phyloP scores from a whole-genome alignment of 2,329 filamentous ascomycete genomes.

The Neocucurbitaria cava region DNA sequence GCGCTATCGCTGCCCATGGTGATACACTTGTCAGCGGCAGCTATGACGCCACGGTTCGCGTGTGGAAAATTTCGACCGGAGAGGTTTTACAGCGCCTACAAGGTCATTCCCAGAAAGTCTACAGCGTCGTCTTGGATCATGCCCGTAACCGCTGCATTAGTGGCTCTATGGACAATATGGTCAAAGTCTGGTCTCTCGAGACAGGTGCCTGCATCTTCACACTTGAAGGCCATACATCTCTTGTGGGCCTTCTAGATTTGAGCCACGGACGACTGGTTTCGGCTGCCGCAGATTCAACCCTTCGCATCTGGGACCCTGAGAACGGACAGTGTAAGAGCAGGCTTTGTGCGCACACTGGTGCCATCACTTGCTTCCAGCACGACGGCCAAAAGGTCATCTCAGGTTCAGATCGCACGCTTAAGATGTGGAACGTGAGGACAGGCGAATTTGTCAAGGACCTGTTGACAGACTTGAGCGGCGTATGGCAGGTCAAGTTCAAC shows the following conservation, averaged over 20 bases:
- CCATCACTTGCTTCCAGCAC: slow-evolving; percentile 98
- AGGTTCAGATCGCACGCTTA: slow-evolving; percentile 91
- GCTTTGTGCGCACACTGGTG: slow-evolving; percentile 90
- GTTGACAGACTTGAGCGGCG: slow-evolving; percentile 90
- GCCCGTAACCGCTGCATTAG: slow-evolving; percentile 94
- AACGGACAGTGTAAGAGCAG: slow-evolving; percentile 89
- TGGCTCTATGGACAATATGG: slow-evolving; percentile 96
- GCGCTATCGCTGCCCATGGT: slow-evolving; percentile 91
- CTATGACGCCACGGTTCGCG: slow-evolving; percentile 92
- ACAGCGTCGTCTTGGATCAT: slow-evolving; percentile 93
- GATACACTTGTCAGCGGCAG: slow-evolving; percentile 97
- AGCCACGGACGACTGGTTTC: slow-evolving; percentile 90
- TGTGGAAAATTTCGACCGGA: slow-evolving; percentile 97
- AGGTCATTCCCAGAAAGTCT: slow-evolving; percentile 92
- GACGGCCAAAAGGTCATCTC: slow-evolving; percentile 96
- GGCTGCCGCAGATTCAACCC: slow-evolving; percentile 91
- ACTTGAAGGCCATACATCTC: slow-evolving; percentile 88
- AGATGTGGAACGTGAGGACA: slow-evolving; percentile 97
- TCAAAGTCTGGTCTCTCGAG: slow-evolving; percentile 96
- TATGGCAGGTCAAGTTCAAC: slow-evolving; percentile 99
- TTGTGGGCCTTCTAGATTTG: slow-evolving; percentile 90
- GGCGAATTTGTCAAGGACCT: slow-evolving; percentile 93
- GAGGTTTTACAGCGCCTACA: slow-evolving; percentile 83
- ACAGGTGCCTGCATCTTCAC: slow-evolving; percentile 86
- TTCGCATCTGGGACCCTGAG: slow-evolving; percentile 97